A percentile compares a stretch with the other conserved stretches of the same genome.
Evolutionary conservation across 192 early-diverging fungal genomes (phyloP).

Genomic region (Backusella circina): DNA sequence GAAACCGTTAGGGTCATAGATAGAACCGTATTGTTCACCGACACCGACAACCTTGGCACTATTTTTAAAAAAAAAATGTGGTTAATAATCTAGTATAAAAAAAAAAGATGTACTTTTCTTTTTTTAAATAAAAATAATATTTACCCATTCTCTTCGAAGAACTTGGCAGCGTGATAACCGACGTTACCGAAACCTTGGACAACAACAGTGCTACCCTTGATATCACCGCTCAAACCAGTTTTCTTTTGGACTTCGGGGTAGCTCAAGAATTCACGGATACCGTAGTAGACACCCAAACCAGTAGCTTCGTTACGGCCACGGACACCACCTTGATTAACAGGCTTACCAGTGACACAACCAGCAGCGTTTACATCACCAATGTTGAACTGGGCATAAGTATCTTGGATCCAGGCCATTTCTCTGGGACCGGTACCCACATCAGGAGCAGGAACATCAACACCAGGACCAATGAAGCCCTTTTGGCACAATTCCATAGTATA

Average conservation of each 20-base stretch:
- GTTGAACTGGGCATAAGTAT: conserved; percentile 84
- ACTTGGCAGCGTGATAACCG: conserved; percentile 80
- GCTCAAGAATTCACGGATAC: conserved; percentile 73
- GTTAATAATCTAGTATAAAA: not conserved
- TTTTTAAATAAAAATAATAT: not conserved
- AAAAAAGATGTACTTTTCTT: not conserved
- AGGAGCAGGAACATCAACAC: conserved; percentile 78
- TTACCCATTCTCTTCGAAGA: conserved; percentile 69
- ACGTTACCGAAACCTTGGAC: conserved; percentile 88
- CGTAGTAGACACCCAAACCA: conserved; percentile 78
- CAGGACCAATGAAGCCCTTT: conserved; percentile 83
- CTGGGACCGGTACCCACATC: conserved; percentile 78
- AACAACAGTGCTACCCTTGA: conserved; percentile 60
- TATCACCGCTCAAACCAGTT: conserved; percentile 56
- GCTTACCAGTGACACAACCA: conserved; percentile 82
- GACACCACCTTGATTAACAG: conserved; percentile 74
- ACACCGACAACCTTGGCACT: conserved; percentile 75
- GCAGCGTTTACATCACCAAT: conserved; percentile 75
- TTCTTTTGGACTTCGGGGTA: conserved; percentile 77
- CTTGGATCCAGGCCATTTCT: conserved; percentile 87
- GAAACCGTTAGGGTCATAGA: conserved; percentile 60
- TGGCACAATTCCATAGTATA: conserved; percentile 83
- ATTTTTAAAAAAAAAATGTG: not conserved
- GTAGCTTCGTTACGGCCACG: conserved; percentile 82
- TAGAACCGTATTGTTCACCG: conserved; percentile 66